Percentiles rank a stretch among this genome's conserved stretches.
Conservation (phyloP, 176 grass and related monocot genomes). For the Areca catechu region DNA sequence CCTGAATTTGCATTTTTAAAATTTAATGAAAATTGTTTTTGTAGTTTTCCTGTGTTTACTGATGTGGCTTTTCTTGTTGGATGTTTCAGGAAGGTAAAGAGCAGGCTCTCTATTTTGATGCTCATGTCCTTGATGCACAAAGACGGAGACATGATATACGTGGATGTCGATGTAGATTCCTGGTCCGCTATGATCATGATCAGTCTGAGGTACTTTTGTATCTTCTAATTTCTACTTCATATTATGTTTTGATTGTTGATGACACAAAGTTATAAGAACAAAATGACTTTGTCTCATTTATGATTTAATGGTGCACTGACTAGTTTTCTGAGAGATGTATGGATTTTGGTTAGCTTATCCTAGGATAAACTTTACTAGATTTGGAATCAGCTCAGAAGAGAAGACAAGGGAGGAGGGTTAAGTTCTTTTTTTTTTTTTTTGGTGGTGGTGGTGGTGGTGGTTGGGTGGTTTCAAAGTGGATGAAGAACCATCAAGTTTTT, state of each 20-base stretch:
- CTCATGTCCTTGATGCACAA: slow-evolving; percentile 75
- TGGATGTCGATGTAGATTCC: slow-evolving; percentile 78
- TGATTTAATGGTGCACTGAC: too few relatives aligned
- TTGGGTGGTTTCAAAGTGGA: too few relatives aligned
- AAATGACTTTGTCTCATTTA: too few relatives aligned
- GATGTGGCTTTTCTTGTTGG: slow-evolving; percentile 1
- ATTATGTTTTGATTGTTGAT: not conserved
- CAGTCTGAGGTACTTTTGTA: slow-evolving; percentile 47
- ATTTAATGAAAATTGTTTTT: not conserved
- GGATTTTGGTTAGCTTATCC: too few relatives aligned
- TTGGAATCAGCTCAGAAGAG: too few relatives aligned
- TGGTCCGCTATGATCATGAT: slow-evolving; percentile 81
- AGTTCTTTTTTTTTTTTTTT: too few relatives aligned
- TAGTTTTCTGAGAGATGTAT: too few relatives aligned
- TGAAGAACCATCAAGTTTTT: too few relatives aligned
- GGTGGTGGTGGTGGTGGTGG: too few relatives aligned
- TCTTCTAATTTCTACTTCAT: not conserved
- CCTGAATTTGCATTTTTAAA: not conserved
- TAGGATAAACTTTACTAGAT: too few relatives aligned
- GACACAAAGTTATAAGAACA: too few relatives aligned
- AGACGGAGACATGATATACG: slow-evolving; percentile 75
- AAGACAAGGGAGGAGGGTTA: too few relatives aligned
- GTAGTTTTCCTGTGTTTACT: not conserved
- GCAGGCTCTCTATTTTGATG: slow-evolving; percentile 84
- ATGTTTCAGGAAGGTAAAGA: slow-evolving; percentile 73